Conservation (phyloP, 768 basidiomycete species). For the Lactarius sanguifluus region DNA sequence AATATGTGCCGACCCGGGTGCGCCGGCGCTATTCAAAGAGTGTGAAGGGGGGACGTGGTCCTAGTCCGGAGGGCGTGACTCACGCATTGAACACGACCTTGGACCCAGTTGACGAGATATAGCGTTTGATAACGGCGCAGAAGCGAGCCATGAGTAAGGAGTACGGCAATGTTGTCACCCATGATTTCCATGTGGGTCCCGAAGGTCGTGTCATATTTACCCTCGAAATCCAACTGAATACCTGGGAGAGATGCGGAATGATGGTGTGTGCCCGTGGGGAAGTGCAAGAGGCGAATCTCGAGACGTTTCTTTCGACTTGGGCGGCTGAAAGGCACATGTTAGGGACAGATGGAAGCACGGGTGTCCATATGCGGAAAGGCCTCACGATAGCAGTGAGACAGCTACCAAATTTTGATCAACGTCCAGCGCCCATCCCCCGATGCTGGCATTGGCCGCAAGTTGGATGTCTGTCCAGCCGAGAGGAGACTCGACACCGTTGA, state of each 20-base stretch:
- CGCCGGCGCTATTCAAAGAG: conserved; percentile 1
- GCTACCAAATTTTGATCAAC: conserved; percentile 17
- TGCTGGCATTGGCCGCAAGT: conserved; percentile 30
- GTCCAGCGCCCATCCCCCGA: conserved; percentile 20
- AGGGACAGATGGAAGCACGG: not conserved
- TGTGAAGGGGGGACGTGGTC: not conserved
- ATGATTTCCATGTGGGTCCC: conserved; percentile 8
- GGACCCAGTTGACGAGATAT: conserved; percentile 13
- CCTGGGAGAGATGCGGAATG: not conserved
- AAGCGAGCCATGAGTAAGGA: conserved; percentile 16
- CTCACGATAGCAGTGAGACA: conserved; percentile 9
- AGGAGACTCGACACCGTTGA: not conserved
- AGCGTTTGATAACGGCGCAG: conserved; percentile 8
- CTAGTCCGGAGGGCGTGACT: not conserved
- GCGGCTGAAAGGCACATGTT: conserved; percentile 7
- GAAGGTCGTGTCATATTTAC: not conserved
- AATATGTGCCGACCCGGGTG: not conserved
- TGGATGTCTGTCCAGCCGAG: conserved; percentile 7
- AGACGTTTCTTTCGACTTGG: not conserved
- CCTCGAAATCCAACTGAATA: conserved; percentile 11
- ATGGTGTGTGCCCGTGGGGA: conserved; percentile 9
- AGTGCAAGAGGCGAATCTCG: conserved; percentile 10
- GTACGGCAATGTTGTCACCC: conserved; percentile 14
- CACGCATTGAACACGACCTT: conserved; percentile 8
- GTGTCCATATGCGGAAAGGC: not conserved